Evolutionary conservation across 1,284 basidiomycete species (phyloP), one percentile per base, ranked within the genome.

Genomic region (Ganoderma meredithae): DNA sequence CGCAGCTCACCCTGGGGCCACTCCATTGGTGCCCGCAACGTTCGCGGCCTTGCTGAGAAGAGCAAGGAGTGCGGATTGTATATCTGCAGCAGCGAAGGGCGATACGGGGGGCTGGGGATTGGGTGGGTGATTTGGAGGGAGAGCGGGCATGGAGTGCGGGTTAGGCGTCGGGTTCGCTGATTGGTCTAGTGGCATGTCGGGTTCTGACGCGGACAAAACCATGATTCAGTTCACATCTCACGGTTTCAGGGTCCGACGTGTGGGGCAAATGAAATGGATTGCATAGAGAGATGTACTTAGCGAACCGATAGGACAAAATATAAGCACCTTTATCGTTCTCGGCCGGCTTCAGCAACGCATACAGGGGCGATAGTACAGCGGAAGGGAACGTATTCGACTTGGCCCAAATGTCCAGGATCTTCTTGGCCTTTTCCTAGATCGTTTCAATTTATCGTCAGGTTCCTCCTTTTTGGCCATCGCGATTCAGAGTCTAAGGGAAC

Each of bases 331-430:
- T 88, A 85, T 78, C 76, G 66, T 64, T 70, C 71, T 82, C 84
- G 77, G 82, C 82, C 78, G 83, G 86, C 80, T 86, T 86, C 80
- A 92, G 80, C 78, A 90, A 81, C 79, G 88, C 86, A 79, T 83
- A 82, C 79, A 95, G 83, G 74, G 87, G 90, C 70, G 87, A 82
- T 76, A 95, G 82, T 73, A 93, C 86, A 73, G 84, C 78, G 73
- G 89, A 78, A 68, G 94, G 90, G 82, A 98, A 98, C 60, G 96
- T 96, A 80, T 84, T 88, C 70, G 89, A 88, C 81, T 95, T 96
- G 77, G 86, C 87, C 96, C 96, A 98, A 76, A 98, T 97, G 81
- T 97, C 96, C 81, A 96, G 87, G 76, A 98, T 90, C 83, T 97
- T 98, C 85, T 92, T 92, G 62, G 93, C 88, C 83, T 98, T 98